phyloP scores from a whole-genome alignment of 2,329 filamentous ascomycete genomes.

The Ceratocystis cubensis region DNA sequence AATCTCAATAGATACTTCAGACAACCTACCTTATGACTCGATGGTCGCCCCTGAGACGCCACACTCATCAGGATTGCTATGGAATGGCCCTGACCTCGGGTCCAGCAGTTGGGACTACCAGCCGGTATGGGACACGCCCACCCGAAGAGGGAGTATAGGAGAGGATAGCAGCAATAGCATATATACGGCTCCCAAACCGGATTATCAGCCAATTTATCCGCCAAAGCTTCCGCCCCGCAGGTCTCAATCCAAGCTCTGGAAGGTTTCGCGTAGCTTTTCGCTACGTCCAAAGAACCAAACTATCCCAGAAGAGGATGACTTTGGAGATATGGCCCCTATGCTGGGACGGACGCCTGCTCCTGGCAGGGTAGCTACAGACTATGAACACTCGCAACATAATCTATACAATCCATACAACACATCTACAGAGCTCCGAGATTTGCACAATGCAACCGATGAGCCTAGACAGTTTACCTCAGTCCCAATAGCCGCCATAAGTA shows the following conservation, averaged over 20 bases:
- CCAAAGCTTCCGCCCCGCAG: not conserved
- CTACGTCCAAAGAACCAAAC: not conserved
- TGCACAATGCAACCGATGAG: not conserved
- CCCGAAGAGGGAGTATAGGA: not conserved
- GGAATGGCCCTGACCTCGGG: not conserved
- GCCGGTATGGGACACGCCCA: not conserved
- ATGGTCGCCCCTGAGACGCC: not conserved
- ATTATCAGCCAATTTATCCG: not conserved
- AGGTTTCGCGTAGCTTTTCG: constrained; percentile 3
- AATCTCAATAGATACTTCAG: constrained; percentile 4
- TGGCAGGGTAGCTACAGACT: not conserved
- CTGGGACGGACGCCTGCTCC: not conserved
- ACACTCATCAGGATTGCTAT: not conserved
- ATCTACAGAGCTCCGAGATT: not conserved
- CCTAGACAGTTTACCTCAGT: not conserved
- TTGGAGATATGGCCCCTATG: constrained; percentile 4
- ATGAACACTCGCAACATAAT: not conserved
- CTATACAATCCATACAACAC: not conserved
- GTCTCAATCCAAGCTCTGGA: not conserved
- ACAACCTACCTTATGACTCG: not conserved
- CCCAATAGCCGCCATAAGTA: not conserved
- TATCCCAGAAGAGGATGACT: constrained; percentile 13
- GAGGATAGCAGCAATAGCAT: not conserved
- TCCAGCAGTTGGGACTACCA: not conserved
- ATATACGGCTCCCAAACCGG: not conserved